These are phyloP conservation scores for Kalaharituber pfeilii DNA, from an alignment of 2,329 filamentous ascomycete species.

Conservation along the genomic window DNA sequence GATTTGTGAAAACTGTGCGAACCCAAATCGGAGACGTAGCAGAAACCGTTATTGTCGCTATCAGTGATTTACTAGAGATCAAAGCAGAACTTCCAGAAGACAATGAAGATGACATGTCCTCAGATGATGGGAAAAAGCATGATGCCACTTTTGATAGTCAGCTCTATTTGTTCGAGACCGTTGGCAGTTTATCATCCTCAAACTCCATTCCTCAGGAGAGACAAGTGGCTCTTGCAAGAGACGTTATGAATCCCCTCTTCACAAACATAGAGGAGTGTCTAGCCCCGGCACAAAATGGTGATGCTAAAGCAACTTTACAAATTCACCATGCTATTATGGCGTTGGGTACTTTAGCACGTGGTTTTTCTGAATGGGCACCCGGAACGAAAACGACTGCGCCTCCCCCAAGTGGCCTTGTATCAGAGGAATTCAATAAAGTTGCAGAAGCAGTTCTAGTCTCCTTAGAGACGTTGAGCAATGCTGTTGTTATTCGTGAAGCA, in stretches of 20 bases:
- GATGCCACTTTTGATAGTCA: slow-evolving; percentile 83
- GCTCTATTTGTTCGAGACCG: slow-evolving; percentile 82
- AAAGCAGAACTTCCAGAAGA: slow-evolving; percentile 70
- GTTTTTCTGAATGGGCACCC: slow-evolving; percentile 78
- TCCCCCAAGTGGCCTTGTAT: slow-evolving; percentile 40
- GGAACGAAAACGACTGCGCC: slow-evolving; percentile 34
- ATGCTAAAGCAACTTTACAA: slow-evolving; percentile 67
- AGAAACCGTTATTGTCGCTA: slow-evolving; percentile 76
- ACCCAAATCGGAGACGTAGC: slow-evolving; percentile 74
- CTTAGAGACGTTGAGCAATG: slow-evolving; percentile 65
- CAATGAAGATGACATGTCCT: slow-evolving; percentile 82
- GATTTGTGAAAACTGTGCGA: slow-evolving; percentile 75
- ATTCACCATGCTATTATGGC: slow-evolving; percentile 96
- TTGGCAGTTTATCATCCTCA: slow-evolving; percentile 81
- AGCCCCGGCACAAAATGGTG: slow-evolving; percentile 55
- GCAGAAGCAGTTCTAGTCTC: slow-evolving; percentile 83
- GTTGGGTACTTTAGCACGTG: slow-evolving; percentile 74
- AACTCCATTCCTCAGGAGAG: slow-evolving; percentile 59
- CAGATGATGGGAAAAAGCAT: slow-evolving; percentile 78
- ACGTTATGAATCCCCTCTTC: slow-evolving; percentile 79
- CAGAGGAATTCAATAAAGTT: slow-evolving; percentile 67
- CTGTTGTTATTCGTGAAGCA: slow-evolving; percentile 68
- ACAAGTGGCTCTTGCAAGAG: slow-evolving; percentile 70
- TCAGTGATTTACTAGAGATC: slow-evolving; percentile 74
- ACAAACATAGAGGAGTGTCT: slow-evolving; percentile 73